Base-by-base conservation (phyloP, 495 filamentous ascomycete genomes). In the Aspergillus coremiiformis region DNA sequence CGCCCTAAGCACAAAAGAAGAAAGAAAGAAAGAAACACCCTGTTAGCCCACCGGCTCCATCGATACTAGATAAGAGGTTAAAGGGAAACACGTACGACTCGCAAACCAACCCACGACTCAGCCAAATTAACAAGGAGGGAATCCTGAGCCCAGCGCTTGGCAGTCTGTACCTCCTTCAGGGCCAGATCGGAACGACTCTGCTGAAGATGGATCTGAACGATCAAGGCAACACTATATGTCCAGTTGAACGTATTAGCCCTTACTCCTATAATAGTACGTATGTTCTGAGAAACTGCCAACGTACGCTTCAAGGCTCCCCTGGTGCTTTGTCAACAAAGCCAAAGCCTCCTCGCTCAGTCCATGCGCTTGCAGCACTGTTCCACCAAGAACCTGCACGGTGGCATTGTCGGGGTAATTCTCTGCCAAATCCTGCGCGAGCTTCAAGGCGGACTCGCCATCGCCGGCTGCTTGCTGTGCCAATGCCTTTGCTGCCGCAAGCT, bases 101-200 rank as follows among this genome's bases (percentile, higher is more conserved):
- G 77, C 72, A 96, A 67, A 5, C 89, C 92, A 61, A 95, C 85
- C 92, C 92, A 98, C 9, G 87, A 88, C 69, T 98, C 93, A 29
- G 90, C 92, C 49, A 98, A 67, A 66, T 98, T 98, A 53, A 97
- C 87, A 33, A 96, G 78, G 26, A 96, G 72, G 58, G 84, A 93
- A 66, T 98, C 93, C 69, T 98, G 93, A 4, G 90, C 93, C 89
- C 90, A 97, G 66, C 88, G 84, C 67, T 90, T 81, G 21, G 93
- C 93, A n/a, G 85, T 82, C 44, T 84, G 73, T 12, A 95, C 88
- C 66, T 95, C 91, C 68, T 96, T 95, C 5, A 87, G 59, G 4
- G 93, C 93, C 27, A 97, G 79, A 63, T 97, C 92, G 51, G 82
- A 82, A 29, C 92, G 81, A 76, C 96, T 96, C 61, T 94, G 88